A percentile compares a stretch with the other conserved stretches of the same genome.
Evolutionary conservation across 371 early-diverging fungal species (phyloP).

Genomic region (Mortierella sp.): DNA sequence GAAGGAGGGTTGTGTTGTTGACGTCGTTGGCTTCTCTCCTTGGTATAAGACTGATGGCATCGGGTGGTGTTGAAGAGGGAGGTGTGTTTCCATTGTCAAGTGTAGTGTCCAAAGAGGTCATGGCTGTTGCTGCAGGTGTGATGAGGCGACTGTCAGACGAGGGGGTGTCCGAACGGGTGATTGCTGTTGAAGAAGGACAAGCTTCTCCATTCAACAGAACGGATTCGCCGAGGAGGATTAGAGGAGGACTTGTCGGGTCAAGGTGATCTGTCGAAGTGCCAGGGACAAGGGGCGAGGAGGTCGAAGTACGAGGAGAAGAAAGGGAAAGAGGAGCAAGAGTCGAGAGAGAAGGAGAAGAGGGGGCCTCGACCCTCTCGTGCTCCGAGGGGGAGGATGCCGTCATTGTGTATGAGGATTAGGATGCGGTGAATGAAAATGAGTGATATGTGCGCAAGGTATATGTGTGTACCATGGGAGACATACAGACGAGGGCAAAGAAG

Average conservation of each 20-base stretch:
- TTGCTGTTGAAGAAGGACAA: background rate
- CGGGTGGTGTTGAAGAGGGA: background rate
- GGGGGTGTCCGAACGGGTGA: background rate
- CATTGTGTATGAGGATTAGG: background rate
- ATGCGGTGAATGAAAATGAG: background rate
- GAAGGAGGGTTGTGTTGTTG: background rate
- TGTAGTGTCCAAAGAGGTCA: background rate
- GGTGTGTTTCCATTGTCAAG: background rate
- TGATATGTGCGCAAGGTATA: background rate
- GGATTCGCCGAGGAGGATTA: background rate
- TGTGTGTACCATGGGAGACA: background rate
- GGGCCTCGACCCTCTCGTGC: background rate
- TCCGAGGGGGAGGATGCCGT: constrained; percentile 3
- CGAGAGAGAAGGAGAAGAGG: background rate
- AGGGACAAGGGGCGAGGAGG: too few relatives aligned
- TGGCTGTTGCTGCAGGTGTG: background rate
- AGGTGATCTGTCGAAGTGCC: too few relatives aligned
- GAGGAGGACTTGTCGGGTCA: background rate
- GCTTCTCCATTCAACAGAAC: background rate
- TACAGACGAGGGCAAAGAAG: too few relatives aligned
- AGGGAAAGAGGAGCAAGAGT: background rate
- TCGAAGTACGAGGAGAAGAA: background rate
- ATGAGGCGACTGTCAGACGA: background rate
- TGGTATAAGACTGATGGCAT: background rate
- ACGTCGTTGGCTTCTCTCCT: background rate